Percentiles rank a stretch among this genome's conserved stretches.
Evolutionary conservation across 2,329 filamentous ascomycete genomes (phyloP).

Genomic region (Phialophora tarda): DNA sequence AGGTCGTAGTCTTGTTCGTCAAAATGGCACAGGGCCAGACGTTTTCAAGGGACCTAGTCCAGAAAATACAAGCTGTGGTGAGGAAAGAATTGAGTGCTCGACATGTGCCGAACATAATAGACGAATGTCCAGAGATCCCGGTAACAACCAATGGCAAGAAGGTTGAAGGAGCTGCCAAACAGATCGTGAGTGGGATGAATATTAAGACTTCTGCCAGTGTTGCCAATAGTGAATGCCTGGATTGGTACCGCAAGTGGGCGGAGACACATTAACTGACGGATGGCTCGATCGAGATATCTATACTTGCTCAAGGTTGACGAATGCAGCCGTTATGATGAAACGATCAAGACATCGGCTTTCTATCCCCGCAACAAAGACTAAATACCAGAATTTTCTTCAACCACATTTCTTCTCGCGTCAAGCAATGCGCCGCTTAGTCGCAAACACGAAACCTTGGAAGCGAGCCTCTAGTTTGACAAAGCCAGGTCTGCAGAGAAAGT

Average conservation of each 20-base stretch:
- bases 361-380: too few relatives aligned
- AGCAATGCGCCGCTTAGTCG: too few relatives aligned
- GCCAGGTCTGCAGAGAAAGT: too few relatives aligned
- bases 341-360: too few relatives aligned
- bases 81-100: conserved; percentile 81
- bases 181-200: conserved; percentile 85
- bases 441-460: too few relatives aligned
- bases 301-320: too few relatives aligned
- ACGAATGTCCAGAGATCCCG: conserved; percentile 84
- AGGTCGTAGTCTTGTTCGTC: conserved; percentile 86
- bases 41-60: conserved; percentile 66
- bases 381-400: too few relatives aligned
- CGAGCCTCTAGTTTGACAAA: too few relatives aligned
- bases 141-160: conserved; percentile 96
- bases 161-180: conserved; percentile 95
- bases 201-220: conserved; percentile 91
- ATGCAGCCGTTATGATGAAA: too few relatives aligned
- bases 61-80: conserved; percentile 70
- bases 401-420: too few relatives aligned
- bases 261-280: conserved; percentile 21
- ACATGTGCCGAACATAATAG: conserved; percentile 84
- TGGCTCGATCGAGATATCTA: too few relatives aligned
- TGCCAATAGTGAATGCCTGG: conserved; percentile 85
- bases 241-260: conserved; percentile 86
- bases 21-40: conserved; percentile 68